These are phyloP conservation scores for Collybiopsis luxurians DNA, from an alignment of 768 basidiomycete genomes.

Conservation along the genomic window DNA sequence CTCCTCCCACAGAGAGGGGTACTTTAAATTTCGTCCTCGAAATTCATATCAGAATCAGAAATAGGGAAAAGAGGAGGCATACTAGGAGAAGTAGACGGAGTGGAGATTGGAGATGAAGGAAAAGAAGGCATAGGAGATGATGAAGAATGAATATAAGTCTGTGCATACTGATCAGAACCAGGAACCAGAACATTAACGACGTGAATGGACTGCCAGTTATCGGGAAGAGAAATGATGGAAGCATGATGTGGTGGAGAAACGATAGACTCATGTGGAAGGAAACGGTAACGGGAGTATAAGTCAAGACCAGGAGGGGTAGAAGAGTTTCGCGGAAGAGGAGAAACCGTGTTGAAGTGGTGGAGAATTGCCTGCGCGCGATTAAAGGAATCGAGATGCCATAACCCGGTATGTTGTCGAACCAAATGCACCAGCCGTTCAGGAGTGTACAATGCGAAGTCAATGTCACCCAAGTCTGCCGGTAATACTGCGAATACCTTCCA, in stretches of 20 bases:
- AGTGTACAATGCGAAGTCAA: neutral
- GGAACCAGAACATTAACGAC: too few species aligned
- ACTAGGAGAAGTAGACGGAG: neutral
- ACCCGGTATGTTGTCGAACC: neutral
- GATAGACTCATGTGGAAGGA: too few species aligned
- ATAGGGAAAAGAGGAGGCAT: neutral
- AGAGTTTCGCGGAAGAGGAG: too few species aligned
- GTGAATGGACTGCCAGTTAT: too few species aligned
- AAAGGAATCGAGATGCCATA: neutral
- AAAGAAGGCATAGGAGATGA: neutral
- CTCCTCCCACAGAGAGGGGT: neutral
- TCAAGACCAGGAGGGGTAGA: too few species aligned
- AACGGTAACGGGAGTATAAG: too few species aligned
- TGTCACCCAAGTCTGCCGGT: neutral
- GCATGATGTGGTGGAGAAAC: too few species aligned
- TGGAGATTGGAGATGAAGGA: neutral
- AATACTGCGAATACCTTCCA: neutral
- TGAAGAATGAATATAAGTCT: too few species aligned
- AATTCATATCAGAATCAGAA: neutral
- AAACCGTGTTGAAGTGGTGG: neutral
- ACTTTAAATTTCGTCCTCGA: neutral
- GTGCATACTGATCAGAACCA: too few species aligned
- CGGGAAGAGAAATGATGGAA: too few species aligned
- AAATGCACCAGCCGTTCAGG: neutral
- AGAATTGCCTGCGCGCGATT: neutral